Base-by-base conservation (phyloP, 768 basidiomycete species). In the Sistotremastrum niveocremeum region DNA sequence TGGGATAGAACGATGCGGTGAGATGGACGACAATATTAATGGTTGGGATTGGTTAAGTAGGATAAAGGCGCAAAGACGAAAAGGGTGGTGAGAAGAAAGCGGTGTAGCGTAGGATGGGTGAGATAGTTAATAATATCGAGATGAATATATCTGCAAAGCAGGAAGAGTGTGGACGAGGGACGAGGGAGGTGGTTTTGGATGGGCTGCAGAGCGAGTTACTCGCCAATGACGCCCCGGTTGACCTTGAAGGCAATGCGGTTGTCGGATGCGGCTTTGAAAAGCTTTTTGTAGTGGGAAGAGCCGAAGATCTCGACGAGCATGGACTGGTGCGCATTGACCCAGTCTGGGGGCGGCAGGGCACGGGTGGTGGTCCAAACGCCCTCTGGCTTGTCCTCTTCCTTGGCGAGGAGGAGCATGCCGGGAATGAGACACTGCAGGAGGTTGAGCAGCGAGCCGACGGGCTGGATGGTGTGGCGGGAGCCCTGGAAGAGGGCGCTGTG, bases 401-500 rank as follows among this genome's bases (percentile, higher is more conserved):
- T 79, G 52, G 77, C 74, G 46, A 87, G 67, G 41, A 79, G 78
- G 58, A 82, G 72, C 42, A 83, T 58, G 53, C 81, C 81, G 47
- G 81, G 82, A 55, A 83, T 72, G 37, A 83, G 76, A 54, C 81
- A 83, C 56, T 83, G 81, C 37, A 82, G 59, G 48, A 83, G 70
- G 58, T 71, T 71, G 49, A 82, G 66, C 53, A 83, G 77, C 60
- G 82, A 80, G 61, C 72, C 76, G 59, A 83, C 73, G 41, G 81
- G 81, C 32, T 74, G 72, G 46, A 76, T 74, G 52, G 78, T 73
- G 60, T 79, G 78, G 34, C 80, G 70, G 46, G 80, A 72, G 31
- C 76, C 78, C 55, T 79, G 79, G 62, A 82, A 83, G 43, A 77
- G 75, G 61, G 81, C 80, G 56, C 74, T 76, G 59, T 81, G 84